phyloP scores from a whole-genome alignment of 805 yeast species.

The Phaffomyces antillensis region DNA sequence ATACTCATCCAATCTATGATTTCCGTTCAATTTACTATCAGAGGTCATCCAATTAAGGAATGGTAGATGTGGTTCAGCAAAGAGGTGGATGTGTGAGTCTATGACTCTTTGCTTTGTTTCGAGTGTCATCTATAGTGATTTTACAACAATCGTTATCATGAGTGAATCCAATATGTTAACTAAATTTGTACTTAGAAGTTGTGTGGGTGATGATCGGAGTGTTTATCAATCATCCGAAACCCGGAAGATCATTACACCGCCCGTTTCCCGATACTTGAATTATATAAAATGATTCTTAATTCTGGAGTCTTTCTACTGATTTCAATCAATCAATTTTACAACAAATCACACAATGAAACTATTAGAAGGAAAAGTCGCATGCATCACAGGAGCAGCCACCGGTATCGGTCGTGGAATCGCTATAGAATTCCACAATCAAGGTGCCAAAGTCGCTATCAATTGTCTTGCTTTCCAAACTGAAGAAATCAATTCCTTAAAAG shows the following conservation, averaged over 20 bases:
- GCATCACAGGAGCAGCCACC: slow-evolving; percentile 39
- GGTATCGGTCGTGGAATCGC: slow-evolving; percentile 42
- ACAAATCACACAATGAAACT: slow-evolving; percentile 4
- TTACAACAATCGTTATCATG: no score
- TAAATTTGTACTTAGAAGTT: no score
- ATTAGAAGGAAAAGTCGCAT: slow-evolving; percentile 30
- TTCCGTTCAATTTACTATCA: slow-evolving; percentile 5
- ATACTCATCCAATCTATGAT: slow-evolving; percentile 11
- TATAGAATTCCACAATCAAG: slow-evolving; percentile 32
- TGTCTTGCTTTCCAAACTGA: slow-evolving; percentile 21
- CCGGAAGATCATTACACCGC: not conserved
- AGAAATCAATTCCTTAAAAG: slow-evolving; percentile 12
- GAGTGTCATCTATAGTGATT: no score
- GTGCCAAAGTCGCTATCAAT: slow-evolving; percentile 35
- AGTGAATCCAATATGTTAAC: no score
- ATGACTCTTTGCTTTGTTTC: slow-evolving; percentile 3
- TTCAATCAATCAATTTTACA: not conserved
- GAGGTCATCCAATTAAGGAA: slow-evolving; percentile 13
- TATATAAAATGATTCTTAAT: no score
- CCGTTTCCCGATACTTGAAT: not conserved
- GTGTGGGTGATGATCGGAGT: no score
- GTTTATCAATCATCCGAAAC: no score
- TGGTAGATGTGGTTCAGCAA: slow-evolving; percentile 7
- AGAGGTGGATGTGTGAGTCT: slow-evolving; percentile 19
- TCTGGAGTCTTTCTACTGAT: no score